Conservation (phyloP, 768 basidiomycete species). For the Pulveroboletus sp. region DNA sequence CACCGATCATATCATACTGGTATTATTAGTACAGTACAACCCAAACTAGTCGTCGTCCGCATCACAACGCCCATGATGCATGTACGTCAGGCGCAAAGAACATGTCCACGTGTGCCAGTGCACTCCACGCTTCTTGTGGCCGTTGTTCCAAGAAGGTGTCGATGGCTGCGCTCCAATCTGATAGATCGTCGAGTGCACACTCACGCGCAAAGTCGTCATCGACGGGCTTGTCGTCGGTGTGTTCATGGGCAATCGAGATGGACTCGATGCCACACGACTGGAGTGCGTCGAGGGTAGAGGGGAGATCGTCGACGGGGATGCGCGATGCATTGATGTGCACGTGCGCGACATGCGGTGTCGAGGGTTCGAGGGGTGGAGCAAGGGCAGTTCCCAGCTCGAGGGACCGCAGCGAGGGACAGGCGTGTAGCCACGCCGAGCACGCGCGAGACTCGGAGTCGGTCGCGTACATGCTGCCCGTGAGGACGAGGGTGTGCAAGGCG, state of each 20-base stretch:
- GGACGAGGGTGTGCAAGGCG: conserved; percentile 17
- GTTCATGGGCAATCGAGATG: conserved; percentile 23
- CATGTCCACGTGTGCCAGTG: conserved; percentile 16
- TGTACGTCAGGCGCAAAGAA: conserved; percentile 14
- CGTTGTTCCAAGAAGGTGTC: conserved; percentile 18
- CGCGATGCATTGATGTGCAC: conserved; percentile 29
- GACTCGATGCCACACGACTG: conserved; percentile 15
- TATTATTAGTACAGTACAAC: not conserved
- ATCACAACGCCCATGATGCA: conserved; percentile 25
- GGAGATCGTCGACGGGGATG: conserved; percentile 19
- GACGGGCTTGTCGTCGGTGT: not conserved
- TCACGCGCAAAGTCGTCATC: conserved; percentile 27
- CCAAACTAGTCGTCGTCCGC: not conserved
- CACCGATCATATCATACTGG: no score
- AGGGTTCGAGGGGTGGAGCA: conserved; percentile 1
- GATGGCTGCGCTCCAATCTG: conserved; percentile 24
- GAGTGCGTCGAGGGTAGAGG: conserved; percentile 19
- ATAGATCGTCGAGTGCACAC: conserved; percentile 32
- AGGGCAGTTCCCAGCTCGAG: conserved; percentile 25
- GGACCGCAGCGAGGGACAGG: conserved; percentile 19
- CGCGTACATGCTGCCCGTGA: conserved; percentile 33
- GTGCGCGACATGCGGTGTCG: conserved; percentile 13
- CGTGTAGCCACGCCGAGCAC: conserved; percentile 24
- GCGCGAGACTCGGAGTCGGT: conserved; percentile 21
- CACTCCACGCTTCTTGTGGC: conserved; percentile 14